A percentile compares a stretch with the other conserved stretches of the same genome.
phyloP scores from a whole-genome alignment of 106 monocot species.

The Alisma plantagoaquatica region DNA sequence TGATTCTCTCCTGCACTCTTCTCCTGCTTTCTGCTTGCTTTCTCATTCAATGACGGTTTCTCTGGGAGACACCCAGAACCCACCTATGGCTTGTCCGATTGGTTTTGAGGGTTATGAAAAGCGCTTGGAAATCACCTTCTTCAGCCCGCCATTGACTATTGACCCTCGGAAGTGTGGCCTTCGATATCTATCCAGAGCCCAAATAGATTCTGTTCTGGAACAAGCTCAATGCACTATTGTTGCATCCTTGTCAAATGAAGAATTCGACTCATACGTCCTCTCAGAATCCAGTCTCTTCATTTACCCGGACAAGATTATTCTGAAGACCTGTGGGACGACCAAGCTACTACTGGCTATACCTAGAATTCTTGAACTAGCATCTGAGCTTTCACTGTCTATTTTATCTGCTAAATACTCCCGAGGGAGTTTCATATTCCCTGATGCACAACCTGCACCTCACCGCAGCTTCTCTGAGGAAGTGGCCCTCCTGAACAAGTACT shows the following conservation, averaged over 20 bases:
- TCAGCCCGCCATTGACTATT: background rate
- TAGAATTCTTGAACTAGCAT: conserved; percentile 5
- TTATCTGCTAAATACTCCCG: conserved; percentile 6
- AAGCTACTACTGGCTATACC: conserved; percentile 8
- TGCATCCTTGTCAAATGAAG: background rate
- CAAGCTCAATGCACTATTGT: conserved; percentile 1
- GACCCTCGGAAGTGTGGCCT: no score
- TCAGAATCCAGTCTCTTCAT: conserved; percentile 9
- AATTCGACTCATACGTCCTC: conserved; percentile 1
- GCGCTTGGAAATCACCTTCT: conserved; percentile 3
- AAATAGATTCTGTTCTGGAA: background rate
- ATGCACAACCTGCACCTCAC: conserved; percentile 5
- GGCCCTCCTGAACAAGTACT: conserved; percentile 2
- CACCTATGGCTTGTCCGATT: background rate
- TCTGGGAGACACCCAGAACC: background rate
- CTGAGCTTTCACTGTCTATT: conserved; percentile 3
- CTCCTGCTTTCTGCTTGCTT: background rate
- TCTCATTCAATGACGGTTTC: background rate
- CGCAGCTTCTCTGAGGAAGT: conserved; percentile 16
- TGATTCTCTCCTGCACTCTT: background rate
- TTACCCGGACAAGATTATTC: conserved; percentile 12
- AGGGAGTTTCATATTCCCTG: conserved; percentile 10
- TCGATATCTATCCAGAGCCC: background rate
- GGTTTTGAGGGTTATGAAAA: conserved; percentile 6
- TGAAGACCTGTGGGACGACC: conserved; percentile 14